A percentile compares a stretch with the other conserved stretches of the same genome.
phyloP scores from a whole-genome alignment of 108 stramenopile species.

The Nitzschia palea region DNA sequence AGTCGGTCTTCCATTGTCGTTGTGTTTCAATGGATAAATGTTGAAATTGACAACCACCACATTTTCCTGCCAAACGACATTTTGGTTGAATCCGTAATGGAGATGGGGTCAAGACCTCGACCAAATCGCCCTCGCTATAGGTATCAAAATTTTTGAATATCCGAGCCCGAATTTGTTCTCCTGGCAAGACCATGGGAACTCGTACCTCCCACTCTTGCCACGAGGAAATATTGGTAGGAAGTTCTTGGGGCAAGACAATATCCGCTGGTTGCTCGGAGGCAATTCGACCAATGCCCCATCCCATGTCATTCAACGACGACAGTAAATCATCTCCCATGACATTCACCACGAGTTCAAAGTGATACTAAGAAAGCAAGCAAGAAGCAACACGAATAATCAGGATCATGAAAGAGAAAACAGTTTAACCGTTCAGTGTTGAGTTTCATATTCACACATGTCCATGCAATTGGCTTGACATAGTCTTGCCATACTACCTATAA shows the following conservation, averaged over 20 bases:
- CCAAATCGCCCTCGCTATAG: slow-evolving; percentile 91
- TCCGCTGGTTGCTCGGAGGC: slow-evolving; percentile 3
- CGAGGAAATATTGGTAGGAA: neutral
- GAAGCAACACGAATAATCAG: too few relatives aligned
- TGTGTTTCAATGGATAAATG: slow-evolving; percentile 89
- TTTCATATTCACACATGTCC: too few relatives aligned
- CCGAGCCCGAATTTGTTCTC: slow-evolving; percentile 73
- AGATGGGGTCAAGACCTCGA: slow-evolving; percentile 76
- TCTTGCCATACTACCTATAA: too few relatives aligned
- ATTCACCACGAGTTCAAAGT: slow-evolving; percentile 9
- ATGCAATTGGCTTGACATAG: too few relatives aligned
- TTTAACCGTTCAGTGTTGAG: neutral
- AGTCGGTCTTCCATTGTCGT: slow-evolving; percentile 89
- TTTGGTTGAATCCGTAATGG: slow-evolving; percentile 77
- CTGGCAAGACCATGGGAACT: slow-evolving; percentile 90
- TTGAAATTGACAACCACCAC: slow-evolving; percentile 98
- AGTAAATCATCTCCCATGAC: neutral
- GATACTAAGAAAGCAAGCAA: neutral
- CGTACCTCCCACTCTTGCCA: slow-evolving; percentile 82
- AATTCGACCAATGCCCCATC: slow-evolving; percentile 29
- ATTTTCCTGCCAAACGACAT: slow-evolving; percentile 78
- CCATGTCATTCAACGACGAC: slow-evolving; percentile 21
- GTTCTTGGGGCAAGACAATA: neutral
- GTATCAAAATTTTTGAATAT: slow-evolving; percentile 85
- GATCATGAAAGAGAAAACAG: neutral